A percentile compares a stretch with the other conserved stretches of the same genome.
phyloP scores from a whole-genome alignment of 768 basidiomycete genomes.

The Leccinum broughii region DNA sequence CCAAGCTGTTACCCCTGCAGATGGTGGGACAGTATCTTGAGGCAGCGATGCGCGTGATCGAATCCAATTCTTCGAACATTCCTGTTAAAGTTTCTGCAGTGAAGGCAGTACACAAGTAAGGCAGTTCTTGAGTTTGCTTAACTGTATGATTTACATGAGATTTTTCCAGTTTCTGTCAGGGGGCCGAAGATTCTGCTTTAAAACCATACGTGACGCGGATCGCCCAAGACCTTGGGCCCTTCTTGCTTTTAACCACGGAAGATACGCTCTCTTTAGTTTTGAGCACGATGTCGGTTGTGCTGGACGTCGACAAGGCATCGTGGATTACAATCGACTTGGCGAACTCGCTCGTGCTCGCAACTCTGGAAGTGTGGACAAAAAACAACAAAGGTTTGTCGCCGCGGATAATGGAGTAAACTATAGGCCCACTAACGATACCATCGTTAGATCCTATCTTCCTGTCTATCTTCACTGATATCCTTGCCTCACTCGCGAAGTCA shows the following conservation, averaged over 20 bases:
- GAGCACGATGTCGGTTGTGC: constrained; percentile 78
- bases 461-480: constrained; percentile 80
- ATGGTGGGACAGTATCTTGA: constrained; percentile 85
- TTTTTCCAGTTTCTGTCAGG: constrained; percentile 64
- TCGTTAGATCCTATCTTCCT: constrained; percentile 82
- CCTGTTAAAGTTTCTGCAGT: constrained; percentile 95
- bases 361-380: constrained; percentile 82
- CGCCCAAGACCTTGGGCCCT: constrained; percentile 79
- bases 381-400: constrained; percentile 71
- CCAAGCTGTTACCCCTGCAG: constrained; percentile 66
- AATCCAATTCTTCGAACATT: constrained; percentile 66
- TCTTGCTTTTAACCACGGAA: constrained; percentile 76
- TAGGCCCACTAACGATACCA: constrained; percentile 4
- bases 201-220: constrained; percentile 70
- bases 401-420: not conserved
- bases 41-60: constrained; percentile 83
- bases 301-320: constrained; percentile 68
- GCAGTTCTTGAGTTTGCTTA: not conserved
- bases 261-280: constrained; percentile 88
- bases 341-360: constrained; percentile 59
- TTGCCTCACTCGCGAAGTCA: constrained; percentile 67
- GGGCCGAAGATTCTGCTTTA: constrained; percentile 55
- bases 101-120: constrained; percentile 90
- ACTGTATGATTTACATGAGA: constrained; percentile 7
- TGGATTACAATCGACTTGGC: constrained; percentile 75